A percentile compares a stretch with the other conserved stretches of the same genome.
Evolutionary conservation across 2,329 filamentous ascomycete genomes (phyloP).

Genomic region (Clonostachys solani): DNA sequence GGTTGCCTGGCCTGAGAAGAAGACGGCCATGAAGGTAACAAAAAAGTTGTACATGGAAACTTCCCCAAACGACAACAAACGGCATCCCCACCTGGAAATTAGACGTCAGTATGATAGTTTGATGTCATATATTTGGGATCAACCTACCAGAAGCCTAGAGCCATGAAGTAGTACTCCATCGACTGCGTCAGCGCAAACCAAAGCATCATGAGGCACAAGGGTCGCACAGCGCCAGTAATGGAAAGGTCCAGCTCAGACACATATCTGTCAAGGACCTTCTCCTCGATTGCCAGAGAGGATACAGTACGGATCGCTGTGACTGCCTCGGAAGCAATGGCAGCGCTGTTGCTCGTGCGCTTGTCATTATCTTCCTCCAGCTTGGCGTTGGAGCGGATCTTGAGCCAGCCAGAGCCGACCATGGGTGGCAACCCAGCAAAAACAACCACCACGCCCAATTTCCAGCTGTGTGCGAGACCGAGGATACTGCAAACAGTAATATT

Average conservation of each 20-base stretch:
- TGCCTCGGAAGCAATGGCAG: conserved; percentile 86
- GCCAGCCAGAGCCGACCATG: conserved; percentile 74
- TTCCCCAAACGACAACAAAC: conserved; percentile 64
- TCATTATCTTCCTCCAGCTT: conserved; percentile 78
- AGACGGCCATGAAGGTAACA: conserved; percentile 79
- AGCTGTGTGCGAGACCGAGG: conserved; percentile 69
- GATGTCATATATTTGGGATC: not conserved
- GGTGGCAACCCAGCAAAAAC: conserved; percentile 76
- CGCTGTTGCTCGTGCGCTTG: conserved; percentile 72
- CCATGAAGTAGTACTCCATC: conserved; percentile 76
- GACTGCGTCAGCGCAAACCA: conserved; percentile 83
- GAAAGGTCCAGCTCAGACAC: conserved; percentile 62
- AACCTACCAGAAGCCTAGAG: conserved; percentile 79
- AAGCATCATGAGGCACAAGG: conserved; percentile 57
- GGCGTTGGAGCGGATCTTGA: conserved; percentile 80
- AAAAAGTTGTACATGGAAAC: conserved; percentile 87
- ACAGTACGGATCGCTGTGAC: conserved; percentile 93
- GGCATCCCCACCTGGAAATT: conserved; percentile 56
- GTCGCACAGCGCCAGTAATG: conserved; percentile 66
- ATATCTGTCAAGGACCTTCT: conserved; percentile 73
- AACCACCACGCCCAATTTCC: conserved; percentile 77
- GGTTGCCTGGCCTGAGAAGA: conserved; percentile 90
- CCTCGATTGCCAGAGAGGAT: conserved; percentile 81
- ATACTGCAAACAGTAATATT: conserved; percentile 73
- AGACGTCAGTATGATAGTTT: not conserved